These are phyloP conservation scores for Globisporangium nagaii DNA, from an alignment of 352 stramenopile species.

Conservation along the genomic window DNA sequence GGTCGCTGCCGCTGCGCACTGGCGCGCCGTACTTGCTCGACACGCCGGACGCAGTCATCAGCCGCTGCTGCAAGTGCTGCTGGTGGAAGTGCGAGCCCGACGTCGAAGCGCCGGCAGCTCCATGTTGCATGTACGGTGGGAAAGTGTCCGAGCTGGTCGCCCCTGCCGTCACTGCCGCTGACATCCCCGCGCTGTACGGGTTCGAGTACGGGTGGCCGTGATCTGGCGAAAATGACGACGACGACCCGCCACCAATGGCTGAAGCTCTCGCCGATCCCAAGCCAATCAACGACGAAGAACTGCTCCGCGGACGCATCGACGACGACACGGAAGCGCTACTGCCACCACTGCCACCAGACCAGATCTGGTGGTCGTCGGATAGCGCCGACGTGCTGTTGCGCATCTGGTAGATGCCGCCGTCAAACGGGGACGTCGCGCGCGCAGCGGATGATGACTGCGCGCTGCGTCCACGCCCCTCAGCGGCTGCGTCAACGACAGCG, in stretches of 20 bases:
- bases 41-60: background rate
- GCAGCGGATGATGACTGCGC: background rate
- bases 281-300: conserved; percentile 36
- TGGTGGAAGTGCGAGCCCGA: background rate
- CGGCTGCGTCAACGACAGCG: background rate
- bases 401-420: conserved; percentile 6
- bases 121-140: conserved; percentile 14
- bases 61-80: conserved; percentile 3
- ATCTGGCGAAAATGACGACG: background rate
- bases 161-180: background rate
- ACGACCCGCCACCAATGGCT: background rate
- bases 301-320: conserved; percentile 21
- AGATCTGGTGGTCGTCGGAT: background rate
- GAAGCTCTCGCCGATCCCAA: background rate
- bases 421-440: conserved; percentile 23
- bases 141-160: background rate
- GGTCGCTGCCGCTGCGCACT: conserved; percentile 18
- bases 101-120: background rate
- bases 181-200: conserved; percentile 6
- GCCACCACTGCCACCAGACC: background rate
- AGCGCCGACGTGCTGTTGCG: conserved; percentile 1
- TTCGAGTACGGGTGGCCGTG: conserved; percentile 1
- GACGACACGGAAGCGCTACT: background rate
- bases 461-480: background rate
- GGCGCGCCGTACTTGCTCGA: background rate